These are phyloP conservation scores for Beauveria rudraprayagi DNA, from an alignment of 2,329 filamentous ascomycete species.

Conservation along the genomic window DNA sequence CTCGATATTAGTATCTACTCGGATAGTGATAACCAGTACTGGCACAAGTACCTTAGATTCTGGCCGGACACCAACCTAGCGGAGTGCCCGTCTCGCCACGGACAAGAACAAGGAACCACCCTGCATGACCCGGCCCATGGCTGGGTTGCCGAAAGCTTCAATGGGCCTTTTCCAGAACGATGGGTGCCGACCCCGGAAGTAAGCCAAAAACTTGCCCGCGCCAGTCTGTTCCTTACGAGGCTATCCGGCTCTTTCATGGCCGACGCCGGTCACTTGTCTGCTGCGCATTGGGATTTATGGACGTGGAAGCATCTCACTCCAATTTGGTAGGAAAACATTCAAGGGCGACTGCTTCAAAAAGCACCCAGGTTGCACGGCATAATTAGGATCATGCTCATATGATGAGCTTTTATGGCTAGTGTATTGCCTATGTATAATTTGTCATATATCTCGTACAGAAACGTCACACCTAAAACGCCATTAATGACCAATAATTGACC, in stretches of 20 bases:
- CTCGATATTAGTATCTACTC: constrained; percentile 32
- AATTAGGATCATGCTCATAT: too few relatives aligned
- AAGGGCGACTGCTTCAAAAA: too few relatives aligned
- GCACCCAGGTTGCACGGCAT: too few relatives aligned
- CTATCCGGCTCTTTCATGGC: constrained; percentile 26
- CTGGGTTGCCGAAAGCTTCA: constrained; percentile 27
- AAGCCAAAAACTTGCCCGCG: constrained; percentile 21
- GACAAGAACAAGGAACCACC: constrained; percentile 14
- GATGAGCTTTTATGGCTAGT: too few relatives aligned
- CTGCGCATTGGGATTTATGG: constrained; percentile 16
- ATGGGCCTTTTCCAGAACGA: constrained; percentile 21
- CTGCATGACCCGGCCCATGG: constrained; percentile 21
- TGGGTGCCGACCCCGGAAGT: constrained; percentile 18
- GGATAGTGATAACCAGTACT: constrained; percentile 27
- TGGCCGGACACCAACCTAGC: constrained; percentile 12
- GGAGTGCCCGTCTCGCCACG: constrained; percentile 9
- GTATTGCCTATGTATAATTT: constrained; percentile 3
- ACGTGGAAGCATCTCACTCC: constrained; percentile 21
- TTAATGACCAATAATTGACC: background rate
- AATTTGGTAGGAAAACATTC: too few relatives aligned
- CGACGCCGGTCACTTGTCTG: constrained; percentile 26
- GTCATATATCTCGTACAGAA: constrained; percentile 11
- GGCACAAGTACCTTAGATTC: constrained; percentile 27
- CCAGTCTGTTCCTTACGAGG: constrained; percentile 21
- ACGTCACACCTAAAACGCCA: background rate